Percentiles rank a stretch among this genome's conserved stretches.
These are phyloP conservation scores for Ophiosphaerella korrae DNA, from an alignment of 2,329 filamentous ascomycete genomes.

Conservation along the genomic window DNA sequence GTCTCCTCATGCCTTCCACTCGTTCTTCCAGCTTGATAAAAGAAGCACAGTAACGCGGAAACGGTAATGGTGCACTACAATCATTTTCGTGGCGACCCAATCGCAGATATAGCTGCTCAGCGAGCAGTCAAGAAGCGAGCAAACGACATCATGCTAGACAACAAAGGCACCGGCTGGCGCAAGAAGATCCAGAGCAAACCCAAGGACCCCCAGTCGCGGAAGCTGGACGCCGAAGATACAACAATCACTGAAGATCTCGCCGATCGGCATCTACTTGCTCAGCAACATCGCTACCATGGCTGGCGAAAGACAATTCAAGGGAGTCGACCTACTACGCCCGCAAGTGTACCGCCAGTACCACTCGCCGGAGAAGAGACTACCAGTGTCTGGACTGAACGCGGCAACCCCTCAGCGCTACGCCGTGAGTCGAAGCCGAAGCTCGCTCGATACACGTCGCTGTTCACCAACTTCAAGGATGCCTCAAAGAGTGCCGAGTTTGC, in stretches of 20 bases:
- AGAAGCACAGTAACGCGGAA: too few relatives aligned
- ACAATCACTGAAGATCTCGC: slow-evolving; percentile 14
- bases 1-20: too few relatives aligned
- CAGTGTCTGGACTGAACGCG: slow-evolving; percentile 36
- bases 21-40: too few relatives aligned
- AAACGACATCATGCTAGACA: slow-evolving; percentile 20
- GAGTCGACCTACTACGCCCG: slow-evolving; percentile 30
- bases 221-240: slow-evolving; percentile 7
- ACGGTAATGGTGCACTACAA: too few relatives aligned
- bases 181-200: slow-evolving; percentile 24
- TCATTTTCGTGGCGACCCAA: too few relatives aligned
- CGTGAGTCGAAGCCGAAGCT: slow-evolving; percentile 47
- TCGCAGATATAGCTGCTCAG: too few relatives aligned
- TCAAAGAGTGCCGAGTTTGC: slow-evolving; percentile 27
- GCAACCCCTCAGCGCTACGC: slow-evolving; percentile 35
- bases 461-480: slow-evolving; percentile 27
- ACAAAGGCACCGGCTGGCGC: slow-evolving; percentile 28
- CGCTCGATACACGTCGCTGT: slow-evolving; percentile 47
- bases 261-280: slow-evolving; percentile 3
- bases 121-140: background rate
- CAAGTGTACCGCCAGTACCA: slow-evolving; percentile 9
- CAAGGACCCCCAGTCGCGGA: slow-evolving; percentile 15
- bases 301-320: slow-evolving; percentile 32
- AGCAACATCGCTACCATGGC: slow-evolving; percentile 16
- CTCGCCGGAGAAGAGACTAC: slow-evolving; percentile 32